phyloP scores from a whole-genome alignment of 805 yeast genomes.

The Candida oleophila region DNA sequence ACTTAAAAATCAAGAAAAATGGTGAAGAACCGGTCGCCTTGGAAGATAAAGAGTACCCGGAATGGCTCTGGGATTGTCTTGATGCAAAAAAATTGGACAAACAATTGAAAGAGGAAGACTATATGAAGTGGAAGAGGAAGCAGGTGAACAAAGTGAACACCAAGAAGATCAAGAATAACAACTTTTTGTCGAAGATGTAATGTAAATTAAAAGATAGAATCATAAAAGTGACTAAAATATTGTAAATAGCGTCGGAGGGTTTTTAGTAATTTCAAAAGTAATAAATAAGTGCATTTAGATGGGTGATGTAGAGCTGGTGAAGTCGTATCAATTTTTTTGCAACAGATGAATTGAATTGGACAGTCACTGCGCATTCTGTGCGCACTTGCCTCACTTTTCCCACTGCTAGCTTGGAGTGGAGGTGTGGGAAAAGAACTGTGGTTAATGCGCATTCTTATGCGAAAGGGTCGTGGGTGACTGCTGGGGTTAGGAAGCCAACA shows the following conservation, averaged over 20 bases:
- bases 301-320: too few species aligned
- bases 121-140: conserved; percentile 63
- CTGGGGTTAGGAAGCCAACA: too few species aligned
- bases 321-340: too few species aligned
- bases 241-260: conserved; percentile 7
- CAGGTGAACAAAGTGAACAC: conserved; percentile 68
- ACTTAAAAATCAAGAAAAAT: conserved; percentile 69
- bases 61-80: conserved; percentile 87
- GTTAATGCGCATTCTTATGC: too few species aligned
- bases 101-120: conserved; percentile 57
- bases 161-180: conserved; percentile 68
- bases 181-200: conserved; percentile 65
- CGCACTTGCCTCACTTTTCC: too few species aligned
- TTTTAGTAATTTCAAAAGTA: too few species aligned
- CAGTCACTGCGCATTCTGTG: too few species aligned
- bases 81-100: conserved; percentile 63
- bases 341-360: too few species aligned
- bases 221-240: neutral
- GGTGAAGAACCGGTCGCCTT: conserved; percentile 89
- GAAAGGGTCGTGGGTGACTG: too few species aligned
- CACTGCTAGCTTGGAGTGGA: too few species aligned
- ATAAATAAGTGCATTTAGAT: too few species aligned
- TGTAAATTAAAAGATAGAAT: neutral
- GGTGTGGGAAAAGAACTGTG: too few species aligned
- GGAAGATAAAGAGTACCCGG: conserved; percentile 87